Conservation (phyloP, 257 asterid species). For the Eustoma russellianum region DNA sequence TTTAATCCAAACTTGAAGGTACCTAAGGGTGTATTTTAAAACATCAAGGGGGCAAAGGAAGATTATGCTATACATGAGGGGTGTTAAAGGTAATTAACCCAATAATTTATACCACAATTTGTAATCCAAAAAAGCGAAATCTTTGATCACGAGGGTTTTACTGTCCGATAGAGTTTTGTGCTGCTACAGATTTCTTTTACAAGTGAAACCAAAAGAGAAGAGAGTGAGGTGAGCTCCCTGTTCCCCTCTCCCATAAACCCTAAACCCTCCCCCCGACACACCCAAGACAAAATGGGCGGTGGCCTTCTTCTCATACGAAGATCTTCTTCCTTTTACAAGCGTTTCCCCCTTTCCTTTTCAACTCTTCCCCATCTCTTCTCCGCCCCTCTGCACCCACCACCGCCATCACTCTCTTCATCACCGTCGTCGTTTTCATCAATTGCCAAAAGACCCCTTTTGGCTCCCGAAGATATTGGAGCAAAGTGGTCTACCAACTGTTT, state of each 20-base stretch:
- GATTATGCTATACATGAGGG: no score
- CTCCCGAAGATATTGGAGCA: slow-evolving; percentile 5
- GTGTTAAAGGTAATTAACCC: no score
- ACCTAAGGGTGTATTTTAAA: no score
- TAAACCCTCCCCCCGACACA: slow-evolving; percentile 31
- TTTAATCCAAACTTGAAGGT: no score
- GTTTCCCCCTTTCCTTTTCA: slow-evolving; percentile 33
- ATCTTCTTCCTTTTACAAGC: slow-evolving; percentile 30
- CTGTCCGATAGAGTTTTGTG: no score
- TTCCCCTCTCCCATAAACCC: slow-evolving; percentile 9
- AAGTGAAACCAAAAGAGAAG: no score
- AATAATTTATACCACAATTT: no score
- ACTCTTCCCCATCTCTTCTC: slow-evolving; percentile 32
- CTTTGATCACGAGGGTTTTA: no score
- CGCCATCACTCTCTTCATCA: background rate
- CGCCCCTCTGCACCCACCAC: background rate
- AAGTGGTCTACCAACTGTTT: background rate
- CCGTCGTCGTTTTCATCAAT: background rate
- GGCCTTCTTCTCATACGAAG: slow-evolving; percentile 39
- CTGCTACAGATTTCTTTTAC: no score
- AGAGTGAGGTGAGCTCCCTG: no score
- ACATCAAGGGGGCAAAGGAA: no score
- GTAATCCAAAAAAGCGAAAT: no score
- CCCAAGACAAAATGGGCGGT: slow-evolving; percentile 25
- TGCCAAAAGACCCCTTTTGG: slow-evolving; percentile 6